These are phyloP conservation scores for Linum usitatissimum DNA, from an alignment of 345 rosid species.

Conservation along the genomic window DNA sequence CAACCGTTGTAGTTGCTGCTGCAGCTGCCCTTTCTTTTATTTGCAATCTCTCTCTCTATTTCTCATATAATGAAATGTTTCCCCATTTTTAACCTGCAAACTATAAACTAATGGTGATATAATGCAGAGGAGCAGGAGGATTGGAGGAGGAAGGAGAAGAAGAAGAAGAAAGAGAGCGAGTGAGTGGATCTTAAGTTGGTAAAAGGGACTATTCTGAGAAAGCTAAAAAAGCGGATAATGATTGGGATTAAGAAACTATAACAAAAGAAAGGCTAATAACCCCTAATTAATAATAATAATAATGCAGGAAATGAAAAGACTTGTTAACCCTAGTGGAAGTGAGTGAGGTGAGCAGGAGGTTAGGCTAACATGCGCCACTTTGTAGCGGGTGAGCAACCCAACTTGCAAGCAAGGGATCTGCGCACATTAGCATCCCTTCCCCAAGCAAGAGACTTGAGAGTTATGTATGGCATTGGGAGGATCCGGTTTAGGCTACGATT, in stretches of 20 bases:
- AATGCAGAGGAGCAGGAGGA: neutral
- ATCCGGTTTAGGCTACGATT: too few species aligned
- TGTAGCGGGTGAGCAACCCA: neutral
- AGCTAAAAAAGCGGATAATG: slow-evolving; percentile 16
- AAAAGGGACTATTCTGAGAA: slow-evolving; percentile 1
- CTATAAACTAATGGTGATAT: neutral
- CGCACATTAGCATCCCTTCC: slow-evolving; percentile 6
- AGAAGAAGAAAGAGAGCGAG: slow-evolving; percentile 8
- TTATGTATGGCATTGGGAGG: too few species aligned
- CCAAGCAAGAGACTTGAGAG: neutral
- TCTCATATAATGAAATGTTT: neutral
- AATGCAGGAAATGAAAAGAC: slow-evolving; percentile 11
- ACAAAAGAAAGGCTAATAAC: slow-evolving; percentile 7
- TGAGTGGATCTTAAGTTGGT: slow-evolving; percentile 17
- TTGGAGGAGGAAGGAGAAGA: slow-evolving; percentile 10
- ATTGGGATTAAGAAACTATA: slow-evolving; percentile 27
- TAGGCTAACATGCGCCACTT: slow-evolving; percentile 7
- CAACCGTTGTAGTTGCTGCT: neutral
- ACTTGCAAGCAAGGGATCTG: slow-evolving; percentile 3
- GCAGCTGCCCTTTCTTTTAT: neutral
- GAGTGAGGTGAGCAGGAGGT: slow-evolving; percentile 8
- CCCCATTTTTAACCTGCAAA: neutral
- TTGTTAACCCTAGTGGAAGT: too few species aligned
- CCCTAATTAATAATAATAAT: neutral
- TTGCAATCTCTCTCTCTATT: neutral